Evolutionary conservation across 257 asterid species (phyloP).

Genomic region (Solanum phureja): DNA sequence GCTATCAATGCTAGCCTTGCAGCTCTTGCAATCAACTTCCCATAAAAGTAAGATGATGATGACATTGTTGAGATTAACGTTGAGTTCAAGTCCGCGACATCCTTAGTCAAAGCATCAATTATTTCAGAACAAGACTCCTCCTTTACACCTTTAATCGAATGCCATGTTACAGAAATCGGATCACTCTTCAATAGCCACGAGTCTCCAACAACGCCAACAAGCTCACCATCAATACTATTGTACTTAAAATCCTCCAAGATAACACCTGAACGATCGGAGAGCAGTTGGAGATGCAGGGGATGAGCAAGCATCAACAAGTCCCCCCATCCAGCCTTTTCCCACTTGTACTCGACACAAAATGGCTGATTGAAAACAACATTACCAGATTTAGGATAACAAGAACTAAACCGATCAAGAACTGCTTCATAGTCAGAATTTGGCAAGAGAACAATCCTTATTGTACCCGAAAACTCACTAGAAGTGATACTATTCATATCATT

Average conservation of each 20-base stretch:
- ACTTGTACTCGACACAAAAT: slow-evolving; percentile 50
- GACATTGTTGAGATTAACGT: slow-evolving; percentile 20
- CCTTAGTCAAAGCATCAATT: slow-evolving; percentile 35
- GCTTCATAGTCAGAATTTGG: slow-evolving; percentile 36
- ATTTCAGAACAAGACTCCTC: slow-evolving; percentile 39
- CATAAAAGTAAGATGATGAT: slow-evolving; percentile 66
- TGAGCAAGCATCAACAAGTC: slow-evolving; percentile 74
- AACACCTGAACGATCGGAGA: slow-evolving; percentile 27
- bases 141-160: slow-evolving; percentile 47
- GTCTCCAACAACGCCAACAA: slow-evolving; percentile 72
- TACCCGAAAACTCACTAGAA: slow-evolving; percentile 42
- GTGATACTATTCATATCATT: slow-evolving; percentile 35
- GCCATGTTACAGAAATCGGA: slow-evolving; percentile 67
- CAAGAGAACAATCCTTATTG: slow-evolving; percentile 48
- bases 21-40: slow-evolving; percentile 63
- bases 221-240: slow-evolving; percentile 62
- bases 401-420: slow-evolving; percentile 46
- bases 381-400: slow-evolving; percentile 60
- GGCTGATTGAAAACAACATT: slow-evolving; percentile 47
- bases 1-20: slow-evolving; percentile 73
- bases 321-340: slow-evolving; percentile 72
- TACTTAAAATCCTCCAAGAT: slow-evolving; percentile 45
- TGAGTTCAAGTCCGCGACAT: slow-evolving; percentile 40
- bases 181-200: slow-evolving; percentile 60
- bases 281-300: slow-evolving; percentile 57